Base-by-base conservation (phyloP, 768 basidiomycete species). In the Hericium coralloides region DNA sequence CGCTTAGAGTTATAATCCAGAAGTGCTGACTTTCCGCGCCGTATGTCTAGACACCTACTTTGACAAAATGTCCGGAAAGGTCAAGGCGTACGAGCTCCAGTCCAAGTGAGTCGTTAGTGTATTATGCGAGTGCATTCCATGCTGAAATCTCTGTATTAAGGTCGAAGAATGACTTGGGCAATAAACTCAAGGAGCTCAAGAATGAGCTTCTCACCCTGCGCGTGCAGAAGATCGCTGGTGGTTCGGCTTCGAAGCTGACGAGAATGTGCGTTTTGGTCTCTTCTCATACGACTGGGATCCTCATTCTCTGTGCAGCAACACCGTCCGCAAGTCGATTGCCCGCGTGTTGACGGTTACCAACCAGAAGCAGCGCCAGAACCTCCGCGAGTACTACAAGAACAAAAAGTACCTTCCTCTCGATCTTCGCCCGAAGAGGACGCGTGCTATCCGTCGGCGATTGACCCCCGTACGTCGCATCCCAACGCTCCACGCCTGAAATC, bases 311-410 rank as follows among this genome's bases (percentile, higher is more conserved):
- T 45, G 7, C 49, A 99, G 97, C 75, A 84, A 87, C 73, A 81
- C 89, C 64, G 92, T 98, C 73, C 95, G 97, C 81, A 98, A 98
- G 79, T 95, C 92, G 63, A 92, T 99, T 70, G 97, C 97, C 62
- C 92, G 97, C 56, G 95, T 98, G 64, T 73, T 98, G 76, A 99
- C 97, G 47, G 94, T 98, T 67, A 95, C 89, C 81, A 98, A 97
- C 87, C 89, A 92, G 73, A 99, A 99, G 77, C 85, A 87, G 65
- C 91, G 95, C 65, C 89, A 93, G 79, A 93, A 94, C 76, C 84
- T 97, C 64, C 91, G 92, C 56, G 95, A 98, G 73, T 93, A 85
- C 80, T 98, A 98, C 90, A 95, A 95, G 82, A 76, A 79, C 73
- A 95, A 95, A 85, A 95, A 92, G 71, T 91, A 90, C 77, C 78